Conservation (phyloP, 169 alveolate genomes). For the Cryptosporidium canis region DNA sequence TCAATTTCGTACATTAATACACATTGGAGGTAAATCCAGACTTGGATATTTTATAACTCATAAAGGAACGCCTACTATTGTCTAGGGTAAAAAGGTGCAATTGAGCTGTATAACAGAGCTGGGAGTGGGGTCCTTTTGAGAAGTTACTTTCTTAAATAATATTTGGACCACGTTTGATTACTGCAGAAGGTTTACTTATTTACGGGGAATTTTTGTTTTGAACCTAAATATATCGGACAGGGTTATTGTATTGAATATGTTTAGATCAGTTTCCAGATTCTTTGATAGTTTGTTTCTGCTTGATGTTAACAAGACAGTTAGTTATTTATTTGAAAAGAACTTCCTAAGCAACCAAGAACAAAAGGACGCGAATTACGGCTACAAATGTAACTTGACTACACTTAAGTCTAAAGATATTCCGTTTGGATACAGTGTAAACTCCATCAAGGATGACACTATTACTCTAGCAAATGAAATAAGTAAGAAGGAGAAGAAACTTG, state of each 20-base stretch:
- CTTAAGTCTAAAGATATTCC: conserved; percentile 52
- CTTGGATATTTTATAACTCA: not conserved
- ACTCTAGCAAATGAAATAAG: not conserved
- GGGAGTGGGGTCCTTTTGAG: too few species aligned
- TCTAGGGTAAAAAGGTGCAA: too few species aligned
- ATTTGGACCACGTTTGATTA: too few species aligned
- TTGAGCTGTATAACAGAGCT: too few species aligned
- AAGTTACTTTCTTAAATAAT: too few species aligned
- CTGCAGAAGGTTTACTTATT: too few species aligned
- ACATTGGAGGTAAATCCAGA: not conserved
- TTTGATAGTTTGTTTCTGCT: conserved; percentile 26
- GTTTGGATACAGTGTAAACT: not conserved
- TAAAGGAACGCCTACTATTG: too few species aligned
- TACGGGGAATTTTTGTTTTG: too few species aligned
- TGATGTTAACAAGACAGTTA: conserved; percentile 32
- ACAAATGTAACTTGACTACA: conserved; percentile 36
- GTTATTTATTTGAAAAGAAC: conserved; percentile 15
- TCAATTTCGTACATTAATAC: too few species aligned
- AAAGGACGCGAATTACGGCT: not conserved
- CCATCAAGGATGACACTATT: conserved; percentile 42
- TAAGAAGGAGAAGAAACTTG: conserved; percentile 25
- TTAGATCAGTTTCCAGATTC: not conserved
- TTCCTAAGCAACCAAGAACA: not conserved
- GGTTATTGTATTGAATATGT: not conserved
- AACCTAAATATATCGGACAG: too few species aligned